Percentiles rank a stretch among this genome's conserved stretches.
Evolutionary conservation across 2,329 filamentous ascomycete species (phyloP).

Genomic region (Fusarium papillatum): DNA sequence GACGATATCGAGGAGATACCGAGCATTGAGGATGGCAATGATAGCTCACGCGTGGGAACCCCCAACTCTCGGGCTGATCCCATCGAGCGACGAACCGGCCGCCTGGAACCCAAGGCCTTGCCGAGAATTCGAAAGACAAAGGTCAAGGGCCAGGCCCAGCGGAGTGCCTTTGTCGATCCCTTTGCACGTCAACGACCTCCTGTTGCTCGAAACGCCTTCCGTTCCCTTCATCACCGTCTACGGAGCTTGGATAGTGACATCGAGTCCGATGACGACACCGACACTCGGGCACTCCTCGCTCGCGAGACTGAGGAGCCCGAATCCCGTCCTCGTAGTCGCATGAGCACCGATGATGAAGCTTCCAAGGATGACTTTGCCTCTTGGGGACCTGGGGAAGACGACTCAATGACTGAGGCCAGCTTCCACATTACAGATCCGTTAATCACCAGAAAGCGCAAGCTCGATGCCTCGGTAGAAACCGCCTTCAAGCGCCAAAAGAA

Average conservation of each 20-base stretch:
- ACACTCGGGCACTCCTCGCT: constrained; percentile 68
- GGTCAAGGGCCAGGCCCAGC: constrained; percentile 64
- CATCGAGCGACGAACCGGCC: constrained; percentile 71
- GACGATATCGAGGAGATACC: constrained; percentile 68
- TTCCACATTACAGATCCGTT: constrained; percentile 72
- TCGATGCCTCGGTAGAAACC: constrained; percentile 74
- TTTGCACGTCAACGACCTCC: constrained; percentile 75
- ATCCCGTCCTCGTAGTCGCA: constrained; percentile 83
- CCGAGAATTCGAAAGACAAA: constrained; percentile 83
- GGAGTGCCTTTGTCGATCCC: constrained; percentile 76
- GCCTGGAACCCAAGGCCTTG: constrained; percentile 71
- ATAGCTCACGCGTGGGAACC: constrained; percentile 74
- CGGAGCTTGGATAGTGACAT: constrained; percentile 75
- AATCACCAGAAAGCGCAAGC: constrained; percentile 79
- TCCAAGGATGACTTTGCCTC: constrained; percentile 63
- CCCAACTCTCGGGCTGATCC: constrained; percentile 74
- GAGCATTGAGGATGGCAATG: constrained; percentile 69
- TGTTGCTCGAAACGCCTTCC: constrained; percentile 71
- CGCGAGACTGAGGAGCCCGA: constrained; percentile 90
- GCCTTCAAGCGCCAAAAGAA: constrained; percentile 87
- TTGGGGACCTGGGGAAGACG: constrained; percentile 68
- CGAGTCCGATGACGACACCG: constrained; percentile 89
- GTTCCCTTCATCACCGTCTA: constrained; percentile 84
- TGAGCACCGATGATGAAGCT: constrained; percentile 72
- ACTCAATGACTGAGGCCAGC: constrained; percentile 80